Base-by-base conservation (phyloP, 805 yeast species). In the Priceomyces castillae region DNA sequence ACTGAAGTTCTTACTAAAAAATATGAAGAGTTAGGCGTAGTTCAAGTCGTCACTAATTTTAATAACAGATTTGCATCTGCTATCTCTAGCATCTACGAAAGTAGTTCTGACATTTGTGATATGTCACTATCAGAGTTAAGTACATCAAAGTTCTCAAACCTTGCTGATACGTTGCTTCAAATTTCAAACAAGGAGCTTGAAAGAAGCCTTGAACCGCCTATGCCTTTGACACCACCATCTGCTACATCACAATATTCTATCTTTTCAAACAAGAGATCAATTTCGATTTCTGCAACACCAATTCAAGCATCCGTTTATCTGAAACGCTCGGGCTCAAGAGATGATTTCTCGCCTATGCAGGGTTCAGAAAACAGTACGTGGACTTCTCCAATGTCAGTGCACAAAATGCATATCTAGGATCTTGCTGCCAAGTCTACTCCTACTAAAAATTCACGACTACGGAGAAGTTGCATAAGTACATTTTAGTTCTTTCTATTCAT, bases 1-100 rank as follows among this genome's bases (percentile, higher is more conserved):
- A 73, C 81, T 2, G 83, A 78, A 44, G 80, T 77, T 12, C 59
- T 79, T 26, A 56, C 70, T 23, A 76, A 74, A 43, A 79, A 79
- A 55, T 75, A 78, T 51, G 67, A 75, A 30, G 67, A 65, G 23
- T 55, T 77, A 39, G 84, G 84, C 1, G 84, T 78, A 10, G 67
- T 76, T n/a, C 73, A 72, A 14, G 80, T 76, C 15, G 54, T 69
- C 17, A 60, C 59, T 46, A 63, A 62, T 50, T 64, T 59, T 52
- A 48, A 64, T 31, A 56, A 48, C 30, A 35, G 46, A 17, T 42
- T 42, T 34, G 38, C 43, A 23, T 39, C 33, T 26, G 35, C 40
- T 15, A 42, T 47, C 5, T 51, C 57, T 39, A 58, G 52, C 35
- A 51, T 63, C 18, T 50, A 59, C 41, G 62, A 62, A 31, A 54